A percentile compares a stretch with the other conserved stretches of the same genome.
Conservation (phyloP, 768 basidiomycete species). For the Lactarius trivialis region DNA sequence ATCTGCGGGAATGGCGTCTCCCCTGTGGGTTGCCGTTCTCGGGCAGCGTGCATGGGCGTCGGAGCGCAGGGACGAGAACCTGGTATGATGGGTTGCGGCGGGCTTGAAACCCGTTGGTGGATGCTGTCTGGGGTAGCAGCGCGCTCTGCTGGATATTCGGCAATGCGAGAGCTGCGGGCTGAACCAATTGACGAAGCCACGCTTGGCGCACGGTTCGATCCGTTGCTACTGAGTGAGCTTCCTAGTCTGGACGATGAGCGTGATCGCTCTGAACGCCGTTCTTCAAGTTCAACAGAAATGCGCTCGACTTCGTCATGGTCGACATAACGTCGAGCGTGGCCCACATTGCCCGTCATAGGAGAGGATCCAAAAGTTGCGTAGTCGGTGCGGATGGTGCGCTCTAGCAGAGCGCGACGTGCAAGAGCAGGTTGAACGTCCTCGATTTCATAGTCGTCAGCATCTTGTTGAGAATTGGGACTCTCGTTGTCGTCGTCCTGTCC, state of each 20-base stretch:
- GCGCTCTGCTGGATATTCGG: neutral
- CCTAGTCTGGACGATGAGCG: slow-evolving; percentile 20
- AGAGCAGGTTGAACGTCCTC: slow-evolving; percentile 13
- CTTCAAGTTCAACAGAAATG: slow-evolving; percentile 61
- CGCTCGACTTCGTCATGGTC: slow-evolving; percentile 53
- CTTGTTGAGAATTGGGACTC: slow-evolving; percentile 21
- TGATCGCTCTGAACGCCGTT: slow-evolving; percentile 49
- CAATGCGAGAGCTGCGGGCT: neutral
- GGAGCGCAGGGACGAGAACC: slow-evolving; percentile 13
- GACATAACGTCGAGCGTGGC: slow-evolving; percentile 38
- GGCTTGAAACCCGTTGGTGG: neutral
- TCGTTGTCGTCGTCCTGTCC: slow-evolving; percentile 20
- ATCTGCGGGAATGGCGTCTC: slow-evolving; percentile 75
- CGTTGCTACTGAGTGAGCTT: slow-evolving; percentile 15
- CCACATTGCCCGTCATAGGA: slow-evolving; percentile 21
- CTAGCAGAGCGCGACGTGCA: slow-evolving; percentile 25
- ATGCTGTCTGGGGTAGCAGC: neutral
- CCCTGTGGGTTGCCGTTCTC: slow-evolving; percentile 25
- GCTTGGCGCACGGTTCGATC: slow-evolving; percentile 17
- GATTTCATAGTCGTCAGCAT: slow-evolving; percentile 23
- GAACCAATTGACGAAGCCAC: slow-evolving; percentile 18
- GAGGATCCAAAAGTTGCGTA: slow-evolving; percentile 46
- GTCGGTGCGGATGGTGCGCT: slow-evolving; percentile 49
- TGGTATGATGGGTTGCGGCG: neutral
- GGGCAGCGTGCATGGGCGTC: slow-evolving; percentile 11